Evolutionary conservation across 805 yeast genomes (phyloP).

Genomic region (Brettanomyces sp.): DNA sequence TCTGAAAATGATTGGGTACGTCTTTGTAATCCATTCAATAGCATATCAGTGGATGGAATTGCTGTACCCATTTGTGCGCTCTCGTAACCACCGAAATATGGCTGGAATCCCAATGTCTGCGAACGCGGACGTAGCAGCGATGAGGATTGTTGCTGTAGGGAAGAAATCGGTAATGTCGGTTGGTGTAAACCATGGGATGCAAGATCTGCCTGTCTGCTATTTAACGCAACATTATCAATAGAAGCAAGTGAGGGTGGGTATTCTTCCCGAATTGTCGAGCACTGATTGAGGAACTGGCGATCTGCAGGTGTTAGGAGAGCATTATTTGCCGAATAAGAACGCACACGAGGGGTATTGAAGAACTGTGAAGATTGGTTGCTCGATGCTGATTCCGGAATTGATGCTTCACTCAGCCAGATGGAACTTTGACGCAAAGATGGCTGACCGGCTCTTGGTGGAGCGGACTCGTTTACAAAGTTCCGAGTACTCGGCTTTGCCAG

Average conservation of each 20-base stretch:
- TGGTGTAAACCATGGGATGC: background rate
- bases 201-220: background rate
- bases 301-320: slow-evolving; percentile 22
- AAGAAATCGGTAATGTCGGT: too few relatives aligned
- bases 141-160: background rate
- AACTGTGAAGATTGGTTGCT: slow-evolving; percentile 9
- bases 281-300: slow-evolving; percentile 15
- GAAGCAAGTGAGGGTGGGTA: slow-evolving; percentile 1
- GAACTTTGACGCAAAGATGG: slow-evolving; percentile 49
- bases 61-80: slow-evolving; percentile 3
- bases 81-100: background rate
- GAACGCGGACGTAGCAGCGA: slow-evolving; percentile 29
- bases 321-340: slow-evolving; percentile 43
- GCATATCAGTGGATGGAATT: slow-evolving; percentile 11
- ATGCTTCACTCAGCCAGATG: slow-evolving; percentile 49
- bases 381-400: background rate
- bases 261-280: slow-evolving; percentile 18
- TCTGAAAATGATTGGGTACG: slow-evolving; percentile 15
- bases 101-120: slow-evolving; percentile 26
- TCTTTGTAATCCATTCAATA: slow-evolving; percentile 4
- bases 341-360: slow-evolving; percentile 24
- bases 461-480: background rate
- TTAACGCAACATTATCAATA: background rate
- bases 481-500: background rate
- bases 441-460: slow-evolving; percentile 18